Base-by-base conservation (phyloP, 2,329 filamentous ascomycete genomes). In the Colletotrichum eleusines region DNA sequence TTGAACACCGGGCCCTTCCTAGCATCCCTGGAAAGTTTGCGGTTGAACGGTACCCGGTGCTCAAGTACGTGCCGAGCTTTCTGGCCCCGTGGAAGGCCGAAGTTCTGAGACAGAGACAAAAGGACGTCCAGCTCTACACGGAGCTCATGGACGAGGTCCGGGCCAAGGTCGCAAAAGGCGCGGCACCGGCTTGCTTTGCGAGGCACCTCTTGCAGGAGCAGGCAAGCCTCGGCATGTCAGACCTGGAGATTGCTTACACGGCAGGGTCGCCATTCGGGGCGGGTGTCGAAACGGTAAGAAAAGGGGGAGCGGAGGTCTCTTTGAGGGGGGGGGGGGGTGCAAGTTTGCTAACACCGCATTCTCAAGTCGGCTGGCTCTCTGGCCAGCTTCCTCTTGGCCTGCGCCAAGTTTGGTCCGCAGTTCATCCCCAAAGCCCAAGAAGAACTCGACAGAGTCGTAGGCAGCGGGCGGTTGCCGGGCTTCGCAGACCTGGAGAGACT, bases 311-410 rank as follows among this genome's bases (percentile, higher is more conserved):
- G 1, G 40, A 8, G 0, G 20, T 5, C 3, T 28, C 48, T 50
- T 31, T 14, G 6, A 5, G 38, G 38, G 1, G 11, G 18, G n/a
- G n/a, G n/a, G n/a, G n/a, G n/a, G n/a, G n/a, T n/a, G 6, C 38
- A 35, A 38, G 5, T n/a, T 54, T 2, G 16, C 44, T 51, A 58
- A 74, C 81, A 63, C 80, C n/a, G 2, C 23, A 23, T 26, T 33
- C 78, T n/a, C 82, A 82, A 77, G 83, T 89, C 73, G 68, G 87
- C 73, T 75, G 88, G 66, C 69, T 88, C 78, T 69, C 83, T 77
- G 71, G 85, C 70, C 0, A 88, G 80, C n/a, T 83, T 88, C 74
- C 80, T 86, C 26, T 80, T 89, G 0, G 86, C 86, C 0, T 88
- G 88, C 76, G 82, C 80, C 20, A 79, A 86, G n/a, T 85, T 84